Base-by-base conservation (phyloP, 1,284 basidiomycete genomes). In the Rugosomyces carneus region DNA sequence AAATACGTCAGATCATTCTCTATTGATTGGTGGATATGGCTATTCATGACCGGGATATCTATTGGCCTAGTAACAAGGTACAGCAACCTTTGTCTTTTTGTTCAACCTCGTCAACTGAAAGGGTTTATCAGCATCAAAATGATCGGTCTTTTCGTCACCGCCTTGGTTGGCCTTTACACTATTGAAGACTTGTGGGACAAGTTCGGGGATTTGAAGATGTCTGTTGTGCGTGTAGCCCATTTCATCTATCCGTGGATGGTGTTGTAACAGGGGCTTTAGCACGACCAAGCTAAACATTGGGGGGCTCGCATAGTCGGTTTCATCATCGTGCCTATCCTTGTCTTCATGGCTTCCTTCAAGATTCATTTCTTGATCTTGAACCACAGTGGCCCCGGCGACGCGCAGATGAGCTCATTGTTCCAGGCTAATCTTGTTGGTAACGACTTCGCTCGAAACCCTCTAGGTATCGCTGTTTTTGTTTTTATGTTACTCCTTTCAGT, bases 111-210 rank as follows among this genome's bases (percentile, higher is more conserved):
- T 19, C 11, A 26, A 18, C 24, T 41, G 18, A 2, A 0, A 51
- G 35, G 9, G 37, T 24, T 43, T 13, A 16, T 21, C 47, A 94
- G 93, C 54, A 88, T 99, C 56, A 99, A 99, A 70, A 89, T 92
- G 86, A 82, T 99, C 39, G 96, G 95, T 31, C 74, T 98, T 26
- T 99, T 99, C 61, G 92, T 90, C 45, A 98, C 93, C 0, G 87
- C 91, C 2, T 73, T 99, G 40, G 93, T 98, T 26, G 95, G 96
- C 27, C 67, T 96, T 2, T 98, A 99, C 68, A 99, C 96, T 0
- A 81, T 97, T 49, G 94, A 98, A 64, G 96, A 99, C 61, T 80
- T 99, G 2, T 99, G 95, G 95, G 87, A 94, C 43, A 98, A 98
- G 67, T 94, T 98, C 64, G 96, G 96, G 10, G 95, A 99, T 63